Base-by-base conservation (phyloP, 768 basidiomycete species). In the Boletus edulis region DNA sequence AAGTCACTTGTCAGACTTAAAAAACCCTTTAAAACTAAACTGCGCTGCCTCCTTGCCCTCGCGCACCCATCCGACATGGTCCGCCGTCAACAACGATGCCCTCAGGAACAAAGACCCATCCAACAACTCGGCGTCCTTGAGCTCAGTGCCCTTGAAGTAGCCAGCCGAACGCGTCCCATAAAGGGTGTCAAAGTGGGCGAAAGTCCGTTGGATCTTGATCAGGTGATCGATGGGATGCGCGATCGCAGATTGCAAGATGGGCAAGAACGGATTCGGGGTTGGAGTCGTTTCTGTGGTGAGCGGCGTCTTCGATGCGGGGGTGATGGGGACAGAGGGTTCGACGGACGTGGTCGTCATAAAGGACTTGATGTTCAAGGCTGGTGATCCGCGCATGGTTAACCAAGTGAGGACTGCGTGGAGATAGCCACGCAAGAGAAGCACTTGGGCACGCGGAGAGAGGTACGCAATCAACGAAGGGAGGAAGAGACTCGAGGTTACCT, bases 231-330 rank as follows among this genome's bases (percentile, higher is more conserved):
- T 46, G 0, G 74, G 73, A 52, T 76, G 71, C 0, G 67, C 45
- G 37, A 78, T 63, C 10, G 71, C 62, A 3, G 68, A 67, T 49
- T 78, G 72, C 40, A 79, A 61, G 58, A 78, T 65, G 0, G 70
- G 65, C 8, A 76, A 52, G 72, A 78, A 79, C 0, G 68, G 62
- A 49, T 79, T 79, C 3, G 75, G 71, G 3, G n/a, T 52, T 2
- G 58, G 56, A 1, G 51, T 56, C 24, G 52, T 61, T 34, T 58
- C 63, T 3, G 57, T 60, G 9, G 54, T 58, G 24, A 44, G 9
- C 0, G 66, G 46, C 0, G 47, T 42, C n/a, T 38, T 37, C 5
- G 56, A 12, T 1, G 44, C 11, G 0, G 52, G 55, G 1, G 46
- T 52, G 3, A 24, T 40, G 3, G 46, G 24, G 45, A 39, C 58